Evolutionary conservation across 371 early-diverging fungal species (phyloP), one percentile per base, ranked within the genome.

Genomic region (Mucor saturninus): DNA sequence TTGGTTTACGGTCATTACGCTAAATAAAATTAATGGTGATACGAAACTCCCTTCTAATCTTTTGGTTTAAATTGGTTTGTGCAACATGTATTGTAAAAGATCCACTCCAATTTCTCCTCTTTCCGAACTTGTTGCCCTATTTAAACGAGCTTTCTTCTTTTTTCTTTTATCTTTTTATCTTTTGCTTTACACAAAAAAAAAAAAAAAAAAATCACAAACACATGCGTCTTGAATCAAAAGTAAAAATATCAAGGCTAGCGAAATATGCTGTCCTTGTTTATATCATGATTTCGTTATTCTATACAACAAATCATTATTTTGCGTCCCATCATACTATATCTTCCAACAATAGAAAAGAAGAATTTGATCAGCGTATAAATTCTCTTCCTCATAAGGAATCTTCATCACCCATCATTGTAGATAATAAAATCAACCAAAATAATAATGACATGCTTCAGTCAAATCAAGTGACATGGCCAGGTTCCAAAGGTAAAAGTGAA

Each of bases 1-100:
- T 70, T 92, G 15, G 82, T 86, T 62, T 93, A 88, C 79, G 87
- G 83, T 35, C 89, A 90, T 64, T 89, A 84, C 72, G 74, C 65
- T 32, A 69, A 73, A 56, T 65, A 53, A 57, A 49, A 54, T 21
- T 51, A 21, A 10, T 31, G 32, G 32, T 31, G 13, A 7, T 32
- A 31, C 51, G n/a, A 26, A 14, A 15, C 15, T 8, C 28, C 29
- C 48, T 28, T 38, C 32, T 54, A 21, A 54, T 54, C n/a, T 13
- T 35, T 11, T 50, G 15, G 11, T 30, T 37, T 53, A 37, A 52
- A 53, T 53, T 53, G 60, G 31, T 8, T 40, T 51, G 40, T 51
- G 29, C 30, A 13, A 48, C 49, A 28, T 29, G 13, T 38, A 49
- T 29, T 35, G 28, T 26, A 30, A 11, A 14, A 3, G 9, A n/a